A percentile compares a stretch with the other conserved stretches of the same genome.
Conservation (phyloP, 306 rosid genomes). For the Cyamopsis tetragonoloba region DNA sequence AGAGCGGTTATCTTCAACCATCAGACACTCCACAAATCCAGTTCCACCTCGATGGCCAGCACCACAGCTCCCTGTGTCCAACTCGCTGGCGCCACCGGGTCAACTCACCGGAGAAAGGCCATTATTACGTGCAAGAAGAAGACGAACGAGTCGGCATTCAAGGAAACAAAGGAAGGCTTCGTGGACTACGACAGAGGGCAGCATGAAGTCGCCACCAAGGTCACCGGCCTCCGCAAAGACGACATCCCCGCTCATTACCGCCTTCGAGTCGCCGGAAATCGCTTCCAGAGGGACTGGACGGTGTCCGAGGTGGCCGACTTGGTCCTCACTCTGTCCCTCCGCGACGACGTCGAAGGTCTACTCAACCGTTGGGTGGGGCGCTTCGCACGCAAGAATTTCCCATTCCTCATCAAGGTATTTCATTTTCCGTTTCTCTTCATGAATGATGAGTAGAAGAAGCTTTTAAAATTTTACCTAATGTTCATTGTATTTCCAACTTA, state of each 20-base stretch:
- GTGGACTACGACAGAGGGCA: constrained; percentile 82
- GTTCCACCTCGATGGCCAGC: constrained; percentile 38
- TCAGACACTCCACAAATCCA: neutral
- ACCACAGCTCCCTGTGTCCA: constrained; percentile 26
- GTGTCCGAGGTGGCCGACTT: constrained; percentile 63
- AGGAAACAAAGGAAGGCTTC: constrained; percentile 61
- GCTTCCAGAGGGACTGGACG: constrained; percentile 85
- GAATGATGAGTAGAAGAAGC: neutral
- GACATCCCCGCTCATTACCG: constrained; percentile 61
- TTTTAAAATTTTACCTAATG: neutral
- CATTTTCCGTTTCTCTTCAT: neutral
- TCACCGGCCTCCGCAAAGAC: constrained; percentile 57
- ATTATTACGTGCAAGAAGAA: constrained; percentile 32
- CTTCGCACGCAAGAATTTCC: constrained; percentile 83
- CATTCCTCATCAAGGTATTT: constrained; percentile 63
- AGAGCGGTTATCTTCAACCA: constrained; percentile 28
- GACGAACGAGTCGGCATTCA: constrained; percentile 41
- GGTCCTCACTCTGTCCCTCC: constrained; percentile 43
- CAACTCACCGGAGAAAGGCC: constrained; percentile 12
- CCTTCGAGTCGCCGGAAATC: constrained; percentile 58
- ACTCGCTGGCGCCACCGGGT: constrained; percentile 18
- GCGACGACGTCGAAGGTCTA: constrained; percentile 61
- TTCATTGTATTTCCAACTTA: neutral
- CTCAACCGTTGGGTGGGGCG: constrained; percentile 88
- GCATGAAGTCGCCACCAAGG: constrained; percentile 47